These are phyloP conservation scores for Penicillium rolfsii DNA, from an alignment of 2,329 filamentous ascomycete genomes.

Conservation along the genomic window DNA sequence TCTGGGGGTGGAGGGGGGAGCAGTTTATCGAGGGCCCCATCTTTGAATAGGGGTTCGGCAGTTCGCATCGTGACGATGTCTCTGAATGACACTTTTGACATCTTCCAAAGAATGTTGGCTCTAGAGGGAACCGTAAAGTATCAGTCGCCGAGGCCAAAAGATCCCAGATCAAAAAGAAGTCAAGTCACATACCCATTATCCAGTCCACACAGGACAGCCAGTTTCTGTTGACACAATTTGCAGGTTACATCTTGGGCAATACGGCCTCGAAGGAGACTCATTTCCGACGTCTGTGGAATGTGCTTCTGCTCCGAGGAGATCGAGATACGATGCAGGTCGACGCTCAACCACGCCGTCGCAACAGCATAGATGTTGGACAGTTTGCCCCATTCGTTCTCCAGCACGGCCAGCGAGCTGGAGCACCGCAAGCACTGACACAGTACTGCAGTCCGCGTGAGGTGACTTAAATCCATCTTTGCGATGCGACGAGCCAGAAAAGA, in stretches of 20 bases:
- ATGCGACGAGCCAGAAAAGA: slow-evolving; percentile 13
- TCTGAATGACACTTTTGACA: slow-evolving; percentile 44
- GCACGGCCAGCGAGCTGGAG: slow-evolving; percentile 46
- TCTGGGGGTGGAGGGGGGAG: slow-evolving; percentile 31
- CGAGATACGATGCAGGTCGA: slow-evolving; percentile 43
- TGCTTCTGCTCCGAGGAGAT: slow-evolving; percentile 42
- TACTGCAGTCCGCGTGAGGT: slow-evolving; percentile 43
- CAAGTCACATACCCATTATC: slow-evolving; percentile 40
- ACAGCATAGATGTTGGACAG: slow-evolving; percentile 44
- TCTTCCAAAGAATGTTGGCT: slow-evolving; percentile 45
- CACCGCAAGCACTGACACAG: slow-evolving; percentile 44
- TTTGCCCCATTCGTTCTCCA: slow-evolving; percentile 48
- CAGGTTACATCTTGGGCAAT: slow-evolving; percentile 43
- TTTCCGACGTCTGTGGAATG: slow-evolving; percentile 42
- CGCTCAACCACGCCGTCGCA: slow-evolving; percentile 43
- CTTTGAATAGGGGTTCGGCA: slow-evolving; percentile 40
- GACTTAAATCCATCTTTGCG: slow-evolving; percentile 40
- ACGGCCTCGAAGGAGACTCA: slow-evolving; percentile 40
- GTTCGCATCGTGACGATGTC: slow-evolving; percentile 47
- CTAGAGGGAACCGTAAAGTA: slow-evolving; percentile 25
- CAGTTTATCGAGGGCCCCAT: slow-evolving; percentile 38
- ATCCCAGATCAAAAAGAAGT: background rate
- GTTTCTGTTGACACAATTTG: slow-evolving; percentile 44
- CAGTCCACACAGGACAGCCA: slow-evolving; percentile 41
- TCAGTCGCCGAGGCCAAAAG: background rate